A percentile compares a stretch with the other conserved stretches of the same genome.
Evolutionary conservation across 2,329 filamentous ascomycete species (phyloP).

Genomic region (Fusarium subtropicale): DNA sequence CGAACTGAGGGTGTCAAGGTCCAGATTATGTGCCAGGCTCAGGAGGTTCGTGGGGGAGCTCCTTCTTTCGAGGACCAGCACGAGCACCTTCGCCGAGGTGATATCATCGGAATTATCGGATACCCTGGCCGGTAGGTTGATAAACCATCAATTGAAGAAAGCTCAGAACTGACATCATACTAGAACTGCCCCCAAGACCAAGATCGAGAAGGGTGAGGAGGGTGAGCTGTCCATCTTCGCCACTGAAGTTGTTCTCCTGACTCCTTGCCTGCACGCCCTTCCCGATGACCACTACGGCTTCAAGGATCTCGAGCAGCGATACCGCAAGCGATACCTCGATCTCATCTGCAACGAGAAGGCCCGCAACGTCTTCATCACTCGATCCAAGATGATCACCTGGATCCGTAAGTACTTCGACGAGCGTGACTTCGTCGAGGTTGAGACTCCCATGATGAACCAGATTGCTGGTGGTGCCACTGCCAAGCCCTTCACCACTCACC

Average conservation of each 20-base stretch:
- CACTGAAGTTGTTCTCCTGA: slow-evolving; percentile 83
- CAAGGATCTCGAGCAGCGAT: slow-evolving; percentile 93
- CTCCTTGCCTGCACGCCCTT: slow-evolving; percentile 81
- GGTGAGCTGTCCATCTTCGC: slow-evolving; percentile 97
- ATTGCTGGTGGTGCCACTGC: slow-evolving; percentile 97
- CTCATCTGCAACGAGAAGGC: slow-evolving; percentile 95
- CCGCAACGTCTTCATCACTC: slow-evolving; percentile 83
- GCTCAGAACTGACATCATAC: slow-evolving; percentile 42
- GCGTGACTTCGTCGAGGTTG: slow-evolving; percentile 90
- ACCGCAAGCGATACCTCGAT: slow-evolving; percentile 93
- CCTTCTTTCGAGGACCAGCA: slow-evolving; percentile 87
- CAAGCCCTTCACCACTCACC: slow-evolving; percentile 91
- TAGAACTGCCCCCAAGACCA: slow-evolving; percentile 89
- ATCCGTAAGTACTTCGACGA: slow-evolving; percentile 90
- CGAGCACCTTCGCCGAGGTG: slow-evolving; percentile 87
- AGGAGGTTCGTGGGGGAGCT: slow-evolving; percentile 76
- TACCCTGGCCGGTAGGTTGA: slow-evolving; percentile 46
- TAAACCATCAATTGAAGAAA: background rate
- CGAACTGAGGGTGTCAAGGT: slow-evolving; percentile 70
- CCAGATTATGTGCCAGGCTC: slow-evolving; percentile 92
- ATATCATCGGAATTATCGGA: slow-evolving; percentile 77
- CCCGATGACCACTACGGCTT: slow-evolving; percentile 94
- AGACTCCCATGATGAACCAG: slow-evolving; percentile 97
- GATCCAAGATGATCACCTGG: slow-evolving; percentile 88
- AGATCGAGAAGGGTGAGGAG: slow-evolving; percentile 75